phyloP scores from a whole-genome alignment of 78 protist genomes.

The Monocercomonoides exilis region DNA sequence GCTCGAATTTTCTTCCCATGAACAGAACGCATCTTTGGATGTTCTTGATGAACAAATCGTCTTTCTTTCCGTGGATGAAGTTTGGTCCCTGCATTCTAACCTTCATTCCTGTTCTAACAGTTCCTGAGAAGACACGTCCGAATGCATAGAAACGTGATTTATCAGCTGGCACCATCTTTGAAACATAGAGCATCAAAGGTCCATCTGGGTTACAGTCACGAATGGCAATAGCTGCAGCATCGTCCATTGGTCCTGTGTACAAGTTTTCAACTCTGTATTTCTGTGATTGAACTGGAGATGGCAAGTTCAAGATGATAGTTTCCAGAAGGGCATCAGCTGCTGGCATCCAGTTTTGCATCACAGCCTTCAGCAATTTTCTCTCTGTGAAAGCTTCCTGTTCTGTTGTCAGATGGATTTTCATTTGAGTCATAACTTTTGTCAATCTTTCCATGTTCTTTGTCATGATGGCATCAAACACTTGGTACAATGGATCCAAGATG shows the following conservation, averaged over 20 bases:
- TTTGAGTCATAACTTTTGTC: too few species aligned
- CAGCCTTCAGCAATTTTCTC: conserved; percentile 78
- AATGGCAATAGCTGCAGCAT: too few species aligned
- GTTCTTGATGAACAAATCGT: conserved; percentile 79
- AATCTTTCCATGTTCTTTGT: conserved; percentile 66
- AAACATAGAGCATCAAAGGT: conserved; percentile 93
- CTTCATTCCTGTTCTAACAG: too few species aligned
- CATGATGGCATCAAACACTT: conserved; percentile 77
- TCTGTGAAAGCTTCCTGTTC: too few species aligned
- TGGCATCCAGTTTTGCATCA: conserved; percentile 93
- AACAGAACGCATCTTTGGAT: conserved; percentile 96
- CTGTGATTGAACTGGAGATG: conserved; percentile 94
- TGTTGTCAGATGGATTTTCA: conserved; percentile 59
- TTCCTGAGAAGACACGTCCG: conserved; percentile 99
- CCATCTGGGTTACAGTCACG: too few species aligned
- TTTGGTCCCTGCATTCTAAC: conserved; percentile 93
- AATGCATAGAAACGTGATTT: conserved; percentile 97
- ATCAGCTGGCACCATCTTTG: conserved; percentile 98
- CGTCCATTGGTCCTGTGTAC: too few species aligned
- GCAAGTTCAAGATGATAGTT: too few species aligned
- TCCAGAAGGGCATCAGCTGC: too few species aligned
- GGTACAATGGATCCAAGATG: too few species aligned
- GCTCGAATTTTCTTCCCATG: conserved; percentile 94
- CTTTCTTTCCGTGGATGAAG: conserved; percentile 90
- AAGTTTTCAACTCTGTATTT: conserved; percentile 88